These are phyloP conservation scores for Candida dendrica DNA, from an alignment of 805 yeast species.

Conservation along the genomic window DNA sequence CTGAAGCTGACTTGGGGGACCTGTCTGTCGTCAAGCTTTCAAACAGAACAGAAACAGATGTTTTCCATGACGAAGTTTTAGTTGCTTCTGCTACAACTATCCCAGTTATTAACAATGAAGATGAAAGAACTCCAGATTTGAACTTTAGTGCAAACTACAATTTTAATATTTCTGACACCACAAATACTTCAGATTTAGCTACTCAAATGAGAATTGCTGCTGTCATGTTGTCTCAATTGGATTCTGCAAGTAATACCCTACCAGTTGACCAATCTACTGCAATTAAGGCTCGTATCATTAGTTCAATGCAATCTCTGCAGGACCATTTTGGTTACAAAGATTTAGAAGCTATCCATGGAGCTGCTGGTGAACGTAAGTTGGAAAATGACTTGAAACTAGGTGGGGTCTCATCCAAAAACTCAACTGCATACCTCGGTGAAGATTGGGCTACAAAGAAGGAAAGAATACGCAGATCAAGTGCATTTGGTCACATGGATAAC, in stretches of 20 bases:
- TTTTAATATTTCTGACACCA: conserved; percentile 10
- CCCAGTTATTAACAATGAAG: conserved; percentile 29
- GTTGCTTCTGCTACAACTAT: conserved; percentile 31
- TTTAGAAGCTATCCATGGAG: conserved; percentile 48
- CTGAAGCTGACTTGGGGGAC: conserved; percentile 73
- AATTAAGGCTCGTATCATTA: conserved; percentile 61
- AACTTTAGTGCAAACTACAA: conserved; percentile 28
- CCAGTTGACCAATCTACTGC: conserved; percentile 55
- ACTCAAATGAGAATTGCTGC: conserved; percentile 96
- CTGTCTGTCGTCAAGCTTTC: conserved; percentile 51
- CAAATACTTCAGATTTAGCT: conserved; percentile 41
- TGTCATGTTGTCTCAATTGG: conserved; percentile 87
- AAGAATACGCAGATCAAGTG: conserved; percentile 70
- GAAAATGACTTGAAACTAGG: conserved; percentile 90
- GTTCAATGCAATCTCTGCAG: conserved; percentile 72
- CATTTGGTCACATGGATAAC: conserved; percentile 77
- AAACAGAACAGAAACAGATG: conserved; percentile 38
- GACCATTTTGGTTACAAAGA: conserved; percentile 52
- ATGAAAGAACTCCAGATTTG: conserved; percentile 29
- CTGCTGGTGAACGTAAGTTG: conserved; percentile 83
- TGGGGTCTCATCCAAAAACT: conserved; percentile 41
- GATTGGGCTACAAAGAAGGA: conserved; percentile 85
- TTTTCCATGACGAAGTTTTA: conserved; percentile 33
- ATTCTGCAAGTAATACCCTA: conserved; percentile 45
- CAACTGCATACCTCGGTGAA: conserved; percentile 67